Conservation (phyloP, 2,329 filamentous ascomycete genomes). For the Penicillium sp. region DNA sequence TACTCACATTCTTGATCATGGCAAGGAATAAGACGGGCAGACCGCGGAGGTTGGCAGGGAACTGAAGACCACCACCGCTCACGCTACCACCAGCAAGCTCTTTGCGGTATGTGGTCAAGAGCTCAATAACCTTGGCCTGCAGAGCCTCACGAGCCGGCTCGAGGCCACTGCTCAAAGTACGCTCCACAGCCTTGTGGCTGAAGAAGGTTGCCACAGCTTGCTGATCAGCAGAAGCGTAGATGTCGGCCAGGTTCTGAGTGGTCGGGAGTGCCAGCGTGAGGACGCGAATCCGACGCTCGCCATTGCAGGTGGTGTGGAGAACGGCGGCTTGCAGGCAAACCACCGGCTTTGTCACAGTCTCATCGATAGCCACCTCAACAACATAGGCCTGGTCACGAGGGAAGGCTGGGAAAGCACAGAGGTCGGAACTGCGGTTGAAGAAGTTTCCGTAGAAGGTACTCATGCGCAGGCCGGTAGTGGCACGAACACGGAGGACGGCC, state of each 20-base stretch:
- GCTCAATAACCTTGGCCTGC: constrained; percentile 86
- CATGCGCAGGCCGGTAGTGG: constrained; percentile 92
- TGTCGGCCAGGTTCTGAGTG: constrained; percentile 82
- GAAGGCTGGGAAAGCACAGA: constrained; percentile 97
- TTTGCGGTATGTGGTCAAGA: constrained; percentile 94
- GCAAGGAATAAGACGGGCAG: constrained; percentile 89
- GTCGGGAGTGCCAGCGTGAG: constrained; percentile 91
- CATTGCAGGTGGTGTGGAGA: constrained; percentile 95
- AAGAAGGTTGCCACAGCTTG: constrained; percentile 91
- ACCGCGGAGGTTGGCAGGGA: constrained; percentile 86
- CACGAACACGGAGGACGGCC: constrained; percentile 90
- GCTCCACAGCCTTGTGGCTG: constrained; percentile 95
- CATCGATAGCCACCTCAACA: constrained; percentile 96
- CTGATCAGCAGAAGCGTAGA: constrained; percentile 94
- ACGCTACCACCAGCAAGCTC: constrained; percentile 95
- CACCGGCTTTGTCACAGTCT: constrained; percentile 86
- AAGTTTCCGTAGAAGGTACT: constrained; percentile 99
- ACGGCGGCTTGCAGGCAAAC: constrained; percentile 93
- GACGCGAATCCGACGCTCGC: constrained; percentile 90
- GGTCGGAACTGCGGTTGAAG: constrained; percentile 96
- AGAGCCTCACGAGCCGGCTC: constrained; percentile 89
- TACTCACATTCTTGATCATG: constrained; percentile 85
- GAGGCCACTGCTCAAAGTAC: constrained; percentile 78
- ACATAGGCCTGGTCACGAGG: constrained; percentile 97
- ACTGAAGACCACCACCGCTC: constrained; percentile 86